Evolutionary conservation across 1,284 basidiomycete species (phyloP).

Genomic region (Irpex sp.): DNA sequence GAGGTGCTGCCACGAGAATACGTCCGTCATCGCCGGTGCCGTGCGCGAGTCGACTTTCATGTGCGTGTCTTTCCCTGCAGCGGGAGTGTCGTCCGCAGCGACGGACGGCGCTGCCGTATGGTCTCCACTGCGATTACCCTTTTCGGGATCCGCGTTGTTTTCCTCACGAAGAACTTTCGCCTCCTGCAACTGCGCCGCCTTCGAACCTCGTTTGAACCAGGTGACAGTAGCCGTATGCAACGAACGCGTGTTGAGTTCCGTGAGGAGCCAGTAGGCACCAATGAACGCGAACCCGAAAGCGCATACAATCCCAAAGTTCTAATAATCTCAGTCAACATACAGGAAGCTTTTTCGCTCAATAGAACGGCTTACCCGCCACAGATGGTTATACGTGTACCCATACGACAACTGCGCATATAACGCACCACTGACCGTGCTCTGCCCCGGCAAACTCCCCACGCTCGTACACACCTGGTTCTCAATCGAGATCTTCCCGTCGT

Average conservation of each 20-base stretch:
- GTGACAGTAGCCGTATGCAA: conserved; percentile 30
- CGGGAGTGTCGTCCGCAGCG: not conserved
- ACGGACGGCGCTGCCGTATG: not conserved
- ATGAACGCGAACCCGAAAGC: conserved; percentile 50
- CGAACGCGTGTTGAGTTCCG: conserved; percentile 40
- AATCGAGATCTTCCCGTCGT: conserved; percentile 38
- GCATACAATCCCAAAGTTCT: conserved; percentile 56
- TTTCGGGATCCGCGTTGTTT: conserved; percentile 18
- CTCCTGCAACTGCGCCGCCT: conserved; percentile 3
- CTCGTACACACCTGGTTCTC: conserved; percentile 61
- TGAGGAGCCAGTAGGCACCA: conserved; percentile 45
- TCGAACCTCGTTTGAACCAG: conserved; percentile 41
- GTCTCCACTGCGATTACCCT: conserved; percentile 1
- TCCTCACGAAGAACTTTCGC: not conserved
- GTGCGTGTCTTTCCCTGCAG: not conserved
- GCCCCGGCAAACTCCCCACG: conserved; percentile 49
- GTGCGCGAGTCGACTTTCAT: conserved; percentile 2
- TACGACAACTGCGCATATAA: conserved; percentile 58
- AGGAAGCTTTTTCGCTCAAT: not conserved
- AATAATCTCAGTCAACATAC: conserved; percentile 4
- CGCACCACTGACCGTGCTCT: conserved; percentile 44
- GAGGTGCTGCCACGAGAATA: conserved; percentile 65
- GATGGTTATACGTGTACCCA: conserved; percentile 54
- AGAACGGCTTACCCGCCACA: conserved; percentile 59
- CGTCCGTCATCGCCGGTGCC: conserved; percentile 32